These are phyloP conservation scores for Leccinum broughii DNA, from an alignment of 768 basidiomycete genomes.

Conservation along the genomic window DNA sequence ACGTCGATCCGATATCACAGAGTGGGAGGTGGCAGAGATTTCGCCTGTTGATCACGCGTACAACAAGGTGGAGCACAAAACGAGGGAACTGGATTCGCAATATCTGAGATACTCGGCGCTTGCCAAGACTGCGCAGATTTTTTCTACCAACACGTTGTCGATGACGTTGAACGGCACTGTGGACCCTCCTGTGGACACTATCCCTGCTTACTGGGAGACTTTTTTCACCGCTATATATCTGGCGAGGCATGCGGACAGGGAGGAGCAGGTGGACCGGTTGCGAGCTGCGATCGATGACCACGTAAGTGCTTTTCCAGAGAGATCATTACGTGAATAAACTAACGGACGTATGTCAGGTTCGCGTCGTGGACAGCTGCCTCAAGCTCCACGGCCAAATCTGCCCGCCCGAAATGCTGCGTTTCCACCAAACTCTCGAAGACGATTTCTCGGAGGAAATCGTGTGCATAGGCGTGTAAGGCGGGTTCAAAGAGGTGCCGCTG, in stretches of 20 bases:
- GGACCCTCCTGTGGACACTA: slow-evolving; percentile 73
- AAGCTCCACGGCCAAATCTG: slow-evolving; percentile 81
- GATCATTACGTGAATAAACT: neutral
- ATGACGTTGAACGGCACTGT: slow-evolving; percentile 88
- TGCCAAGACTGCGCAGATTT: slow-evolving; percentile 69
- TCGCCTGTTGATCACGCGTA: slow-evolving; percentile 86
- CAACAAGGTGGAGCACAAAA: slow-evolving; percentile 76
- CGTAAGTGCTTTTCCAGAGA: slow-evolving; percentile 40
- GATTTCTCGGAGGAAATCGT: slow-evolving; percentile 84
- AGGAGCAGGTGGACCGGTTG: slow-evolving; percentile 70
- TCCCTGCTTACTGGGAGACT: slow-evolving; percentile 71
- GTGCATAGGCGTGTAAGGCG: slow-evolving; percentile 60
- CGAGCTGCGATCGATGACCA: slow-evolving; percentile 78
- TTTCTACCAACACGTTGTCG: slow-evolving; percentile 77
- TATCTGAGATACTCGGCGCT: slow-evolving; percentile 74
- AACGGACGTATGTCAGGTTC: slow-evolving; percentile 47
- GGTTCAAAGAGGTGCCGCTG: slow-evolving; percentile 46
- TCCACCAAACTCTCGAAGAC: slow-evolving; percentile 86
- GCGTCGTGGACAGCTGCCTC: slow-evolving; percentile 81
- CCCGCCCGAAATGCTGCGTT: slow-evolving; percentile 82
- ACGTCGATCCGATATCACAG: slow-evolving; percentile 82
- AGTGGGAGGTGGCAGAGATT: slow-evolving; percentile 68
- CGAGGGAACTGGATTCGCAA: slow-evolving; percentile 72
- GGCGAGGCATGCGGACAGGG: slow-evolving; percentile 65
- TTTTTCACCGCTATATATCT: slow-evolving; percentile 77